Evolutionary conservation across 2,329 filamentous ascomycete genomes (phyloP).

Genomic region (Colletotrichum phormii): DNA sequence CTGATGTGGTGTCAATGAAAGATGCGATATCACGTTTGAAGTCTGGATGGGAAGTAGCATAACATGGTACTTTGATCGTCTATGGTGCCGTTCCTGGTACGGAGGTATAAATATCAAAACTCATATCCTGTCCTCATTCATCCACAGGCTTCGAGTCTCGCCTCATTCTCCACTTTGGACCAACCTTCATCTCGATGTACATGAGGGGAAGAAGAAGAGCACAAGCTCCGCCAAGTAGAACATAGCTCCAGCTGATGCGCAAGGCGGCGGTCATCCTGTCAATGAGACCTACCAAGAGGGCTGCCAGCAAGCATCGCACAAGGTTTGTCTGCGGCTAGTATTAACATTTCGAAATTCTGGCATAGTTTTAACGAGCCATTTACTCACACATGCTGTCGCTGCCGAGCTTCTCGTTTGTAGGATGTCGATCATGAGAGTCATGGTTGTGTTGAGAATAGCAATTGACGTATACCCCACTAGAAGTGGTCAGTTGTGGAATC

Average conservation of each 20-base stretch:
- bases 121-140: not conserved
- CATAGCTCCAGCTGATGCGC: constrained; percentile 39
- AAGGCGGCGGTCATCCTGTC: constrained; percentile 40
- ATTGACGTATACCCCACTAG: constrained; percentile 46
- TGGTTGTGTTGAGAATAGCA: constrained; percentile 45
- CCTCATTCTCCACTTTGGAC: constrained; percentile 37
- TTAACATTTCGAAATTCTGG: not conserved
- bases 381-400: constrained; percentile 43
- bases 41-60: constrained; percentile 46
- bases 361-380: not conserved
- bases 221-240: constrained; percentile 39
- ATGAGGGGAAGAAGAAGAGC: constrained; percentile 37
- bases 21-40: constrained; percentile 53
- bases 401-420: constrained; percentile 44
- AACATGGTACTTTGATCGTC: not conserved
- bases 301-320: constrained; percentile 43
- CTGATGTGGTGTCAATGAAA: constrained; percentile 55
- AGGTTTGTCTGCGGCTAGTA: constrained; percentile 41
- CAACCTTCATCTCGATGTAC: constrained; percentile 40
- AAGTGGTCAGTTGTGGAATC: not conserved
- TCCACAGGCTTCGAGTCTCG: constrained; percentile 20
- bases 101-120: not conserved
- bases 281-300: constrained; percentile 44
- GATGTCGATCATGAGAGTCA: constrained; percentile 47
- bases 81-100: not conserved